A percentile compares a stretch with the other conserved stretches of the same genome.
Conservation (phyloP, 202 grass and related monocot species). For the Dendrocalamus latiflorus region DNA sequence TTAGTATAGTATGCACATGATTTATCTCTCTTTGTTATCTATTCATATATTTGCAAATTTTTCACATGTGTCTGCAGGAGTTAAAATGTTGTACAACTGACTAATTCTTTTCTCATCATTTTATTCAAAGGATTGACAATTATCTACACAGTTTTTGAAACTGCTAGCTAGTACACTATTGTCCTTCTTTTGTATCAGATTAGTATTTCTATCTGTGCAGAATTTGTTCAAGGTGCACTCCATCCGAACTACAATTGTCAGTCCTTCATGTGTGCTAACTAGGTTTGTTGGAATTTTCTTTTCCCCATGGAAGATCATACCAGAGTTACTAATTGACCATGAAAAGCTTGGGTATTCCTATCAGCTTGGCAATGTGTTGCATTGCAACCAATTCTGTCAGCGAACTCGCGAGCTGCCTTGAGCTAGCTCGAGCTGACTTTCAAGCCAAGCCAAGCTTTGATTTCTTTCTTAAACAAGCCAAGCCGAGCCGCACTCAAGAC, state of each 20-base stretch:
- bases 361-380: too few species aligned
- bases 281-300: conserved; percentile 35
- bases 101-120: neutral
- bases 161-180: conserved; percentile 22
- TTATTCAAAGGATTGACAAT: neutral
- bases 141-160: conserved; percentile 18
- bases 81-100: too few species aligned
- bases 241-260: neutral
- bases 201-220: neutral
- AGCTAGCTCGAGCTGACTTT: too few species aligned
- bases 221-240: neutral
- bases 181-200: neutral
- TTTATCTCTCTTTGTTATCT: neutral
- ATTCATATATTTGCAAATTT: neutral
- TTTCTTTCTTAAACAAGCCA: too few species aligned
- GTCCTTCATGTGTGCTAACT: conserved; percentile 2
- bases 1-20: conserved; percentile 1
- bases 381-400: too few species aligned
- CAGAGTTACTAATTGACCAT: neutral
- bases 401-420: too few species aligned
- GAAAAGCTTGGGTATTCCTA: neutral
- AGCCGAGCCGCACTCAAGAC: too few species aligned
- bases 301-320: neutral
- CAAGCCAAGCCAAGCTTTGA: too few species aligned
- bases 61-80: conserved; percentile 25